A percentile compares a stretch with the other conserved stretches of the same genome.
Evolutionary conservation across 305 asterid genomes (phyloP).

Genomic region (Fraxinus albicans): DNA sequence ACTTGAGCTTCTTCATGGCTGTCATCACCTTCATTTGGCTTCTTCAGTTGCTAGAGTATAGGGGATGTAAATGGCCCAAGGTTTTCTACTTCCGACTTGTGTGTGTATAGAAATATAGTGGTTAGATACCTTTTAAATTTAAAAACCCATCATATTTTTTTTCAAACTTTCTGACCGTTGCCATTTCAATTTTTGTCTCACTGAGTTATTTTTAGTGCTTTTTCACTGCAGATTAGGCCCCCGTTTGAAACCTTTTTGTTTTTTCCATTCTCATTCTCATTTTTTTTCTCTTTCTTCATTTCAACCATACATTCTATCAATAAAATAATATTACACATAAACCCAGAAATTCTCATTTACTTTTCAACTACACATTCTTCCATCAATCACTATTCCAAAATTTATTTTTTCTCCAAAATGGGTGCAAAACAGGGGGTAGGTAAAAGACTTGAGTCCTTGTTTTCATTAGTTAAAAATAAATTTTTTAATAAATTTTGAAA

Average conservation of each 20-base stretch:
- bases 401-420: too few species aligned
- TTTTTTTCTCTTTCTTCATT: too few species aligned
- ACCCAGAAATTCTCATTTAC: too few species aligned
- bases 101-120: not conserved
- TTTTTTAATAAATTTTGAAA: not conserved
- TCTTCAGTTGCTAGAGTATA: not conserved
- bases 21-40: conserved; percentile 57
- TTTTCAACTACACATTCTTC: too few species aligned
- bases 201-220: not conserved
- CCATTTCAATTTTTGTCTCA: conserved; percentile 7
- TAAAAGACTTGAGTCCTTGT: not conserved
- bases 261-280: too few species aligned
- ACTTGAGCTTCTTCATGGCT: conserved; percentile 65
- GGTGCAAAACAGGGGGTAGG: too few species aligned
- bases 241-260: too few species aligned
- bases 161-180: conserved; percentile 42
- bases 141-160: not conserved
- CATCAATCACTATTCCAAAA: too few species aligned
- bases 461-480: not conserved
- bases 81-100: not conserved
- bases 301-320: too few species aligned
- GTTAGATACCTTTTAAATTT: not conserved
- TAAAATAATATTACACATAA: too few species aligned
- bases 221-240: not conserved
- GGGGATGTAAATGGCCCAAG: not conserved